Base-by-base conservation (phyloP, 2,329 filamentous ascomycete species). In the Proliferodiscus dingleyae region DNA sequence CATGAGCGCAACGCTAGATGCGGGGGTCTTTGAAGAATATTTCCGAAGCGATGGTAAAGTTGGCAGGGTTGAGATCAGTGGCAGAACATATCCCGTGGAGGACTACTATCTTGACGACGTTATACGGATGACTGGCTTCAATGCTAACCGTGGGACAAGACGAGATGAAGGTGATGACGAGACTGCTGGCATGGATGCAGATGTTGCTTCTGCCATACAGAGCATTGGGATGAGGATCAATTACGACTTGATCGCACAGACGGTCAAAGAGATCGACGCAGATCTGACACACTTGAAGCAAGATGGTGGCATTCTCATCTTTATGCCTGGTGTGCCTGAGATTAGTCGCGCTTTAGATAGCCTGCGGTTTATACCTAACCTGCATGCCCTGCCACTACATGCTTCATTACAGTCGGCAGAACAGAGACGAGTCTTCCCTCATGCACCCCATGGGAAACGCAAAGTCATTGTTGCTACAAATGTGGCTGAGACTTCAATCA, bases 401-500 rank as follows among this genome's bases (percentile, higher is more conserved):
- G 93, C 93, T 10, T 96, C 90, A 0, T 76, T 98, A 1, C 83
- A 94, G 59, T 91, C 91, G 8, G 77, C 77, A 2, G 91, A 97
- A 58, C 93, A 98, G 66, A 85, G 87, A 50, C 78, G 81, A 19
- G 93, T 98, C 1, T 98, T 98, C 63, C 75, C 80, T 22, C 74
- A 75, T 11, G 71, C 93, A 4, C 90, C 91, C 0, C 65, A 70
- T 2, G 89, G 89, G 0, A 90, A 88, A 67, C 78, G 93, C 28
- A 98, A 98, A 67, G 80, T 98, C 10, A 87, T 98, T 26, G 87
- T 91, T 5, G 88, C 93, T 1, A 98, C 93, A 36, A 98, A 98
- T 60, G 91, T 98, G 2, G 93, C 93, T 2, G 93, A 98, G 65
- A 98, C 93, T 0, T 97, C 93, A 2, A 97, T 98, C 64, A 98